Evolutionary conservation across 441 rosid genomes (phyloP).

Genomic region (Bruguiera hainesii): DNA sequence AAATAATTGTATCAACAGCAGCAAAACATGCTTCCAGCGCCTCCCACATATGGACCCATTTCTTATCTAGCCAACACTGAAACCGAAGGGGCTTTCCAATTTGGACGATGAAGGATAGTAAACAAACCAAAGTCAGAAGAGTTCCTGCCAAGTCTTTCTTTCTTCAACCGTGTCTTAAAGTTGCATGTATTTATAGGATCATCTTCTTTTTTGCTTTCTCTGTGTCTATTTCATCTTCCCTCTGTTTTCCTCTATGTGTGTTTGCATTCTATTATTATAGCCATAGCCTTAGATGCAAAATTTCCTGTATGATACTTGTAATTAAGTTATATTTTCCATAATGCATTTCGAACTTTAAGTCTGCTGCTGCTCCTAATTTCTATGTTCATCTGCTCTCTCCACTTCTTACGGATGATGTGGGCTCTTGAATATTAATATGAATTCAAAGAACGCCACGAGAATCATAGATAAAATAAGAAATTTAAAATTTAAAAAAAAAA

Average conservation of each 20-base stretch:
- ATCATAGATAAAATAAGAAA: too few species aligned
- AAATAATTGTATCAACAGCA: too few species aligned
- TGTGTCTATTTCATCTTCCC: not conserved
- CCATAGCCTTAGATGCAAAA: not conserved
- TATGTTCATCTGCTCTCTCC: constrained; percentile 5
- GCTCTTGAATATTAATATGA: constrained; percentile 57
- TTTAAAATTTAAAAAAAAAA: too few species aligned
- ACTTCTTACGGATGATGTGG: constrained; percentile 84
- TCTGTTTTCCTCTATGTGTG: not conserved
- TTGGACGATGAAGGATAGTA: not conserved
- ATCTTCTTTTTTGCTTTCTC: not conserved
- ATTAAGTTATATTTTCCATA: not conserved
- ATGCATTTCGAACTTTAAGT: constrained; percentile 1
- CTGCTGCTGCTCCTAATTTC: constrained; percentile 1
- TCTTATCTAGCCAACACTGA: not conserved
- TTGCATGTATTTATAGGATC: not conserved
- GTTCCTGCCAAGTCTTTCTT: not conserved
- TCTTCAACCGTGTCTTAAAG: not conserved
- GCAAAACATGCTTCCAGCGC: not conserved
- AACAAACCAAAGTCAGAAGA: not conserved
- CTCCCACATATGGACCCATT: not conserved
- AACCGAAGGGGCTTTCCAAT: not conserved
- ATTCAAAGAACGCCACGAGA: too few species aligned
- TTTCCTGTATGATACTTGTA: not conserved
- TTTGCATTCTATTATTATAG: not conserved